Evolutionary conservation across 345 rosid genomes (phyloP).

Genomic region (Eucalyptus erythrocorys): DNA sequence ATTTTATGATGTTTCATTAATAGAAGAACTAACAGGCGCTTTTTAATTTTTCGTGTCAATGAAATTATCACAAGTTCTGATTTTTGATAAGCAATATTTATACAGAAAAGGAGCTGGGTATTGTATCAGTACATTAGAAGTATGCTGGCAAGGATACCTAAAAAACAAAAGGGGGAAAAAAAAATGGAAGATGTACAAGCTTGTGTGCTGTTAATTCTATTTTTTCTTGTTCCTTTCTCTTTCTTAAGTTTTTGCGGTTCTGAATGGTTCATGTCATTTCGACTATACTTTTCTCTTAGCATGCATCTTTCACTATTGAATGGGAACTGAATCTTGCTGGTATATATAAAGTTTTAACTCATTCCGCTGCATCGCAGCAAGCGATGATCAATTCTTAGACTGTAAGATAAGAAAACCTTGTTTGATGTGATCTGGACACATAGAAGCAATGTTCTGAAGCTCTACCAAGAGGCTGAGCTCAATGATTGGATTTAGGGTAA

Average conservation of each 20-base stretch:
- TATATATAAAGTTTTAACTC: not conserved
- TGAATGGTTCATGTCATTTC: not conserved
- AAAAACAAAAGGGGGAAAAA: not conserved
- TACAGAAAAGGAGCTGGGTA: not conserved
- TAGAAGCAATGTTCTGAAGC: not conserved
- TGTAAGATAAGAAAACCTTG: not conserved
- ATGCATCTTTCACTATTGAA: not conserved
- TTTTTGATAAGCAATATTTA: not conserved
- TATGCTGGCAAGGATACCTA: not conserved
- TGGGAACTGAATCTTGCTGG: not conserved
- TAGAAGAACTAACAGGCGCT: not conserved
- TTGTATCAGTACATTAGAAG: not conserved
- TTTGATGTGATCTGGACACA: not conserved
- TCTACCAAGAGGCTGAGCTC: not conserved
- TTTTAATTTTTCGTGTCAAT: not conserved
- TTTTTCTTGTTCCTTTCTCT: not conserved
- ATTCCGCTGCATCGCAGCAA: not conserved
- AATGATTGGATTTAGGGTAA: not conserved
- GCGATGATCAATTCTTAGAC: not conserved
- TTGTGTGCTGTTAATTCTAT: not conserved
- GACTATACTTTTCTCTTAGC: not conserved
- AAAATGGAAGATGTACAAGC: not conserved
- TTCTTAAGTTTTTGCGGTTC: not conserved
- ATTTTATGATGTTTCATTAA: not conserved
- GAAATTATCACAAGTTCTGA: not conserved